These are phyloP conservation scores for Myxozyma sirexii DNA, from an alignment of 805 yeast species.

Conservation along the genomic window DNA sequence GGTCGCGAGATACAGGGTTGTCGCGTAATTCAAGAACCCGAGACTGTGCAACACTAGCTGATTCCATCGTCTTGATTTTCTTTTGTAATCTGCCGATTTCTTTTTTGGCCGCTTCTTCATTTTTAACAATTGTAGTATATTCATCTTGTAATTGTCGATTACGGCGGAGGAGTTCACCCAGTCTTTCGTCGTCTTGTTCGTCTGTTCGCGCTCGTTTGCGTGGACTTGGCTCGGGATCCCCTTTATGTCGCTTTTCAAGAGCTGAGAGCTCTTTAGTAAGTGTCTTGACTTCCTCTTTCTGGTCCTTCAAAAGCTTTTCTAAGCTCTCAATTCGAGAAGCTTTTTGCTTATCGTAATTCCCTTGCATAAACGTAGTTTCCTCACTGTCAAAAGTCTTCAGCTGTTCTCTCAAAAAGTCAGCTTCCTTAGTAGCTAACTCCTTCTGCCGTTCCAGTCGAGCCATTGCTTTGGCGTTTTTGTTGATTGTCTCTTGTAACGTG, in stretches of 20 bases:
- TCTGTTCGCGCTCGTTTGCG: constrained; percentile 7
- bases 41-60: constrained; percentile 46
- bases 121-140: constrained; percentile 14
- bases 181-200: constrained; percentile 38
- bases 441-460: constrained; percentile 49
- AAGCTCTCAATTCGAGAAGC: constrained; percentile 42
- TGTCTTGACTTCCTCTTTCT: constrained; percentile 54
- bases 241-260: constrained; percentile 20
- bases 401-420: constrained; percentile 59
- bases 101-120: constrained; percentile 13
- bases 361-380: constrained; percentile 34
- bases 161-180: constrained; percentile 47
- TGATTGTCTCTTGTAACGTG: constrained; percentile 42
- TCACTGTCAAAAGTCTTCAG: constrained; percentile 53
- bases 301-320: constrained; percentile 56
- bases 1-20: constrained; percentile 67
- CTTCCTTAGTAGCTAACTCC: constrained; percentile 58
- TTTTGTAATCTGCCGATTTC: constrained; percentile 44
- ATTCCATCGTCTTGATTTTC: constrained; percentile 45
- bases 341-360: constrained; percentile 32
- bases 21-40: constrained; percentile 64
- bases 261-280: constrained; percentile 44
- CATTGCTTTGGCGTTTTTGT: constrained; percentile 45
- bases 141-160: constrained; percentile 45
- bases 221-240: background rate